phyloP scores from a whole-genome alignment of 192 early-diverging fungal genomes.

The Helicostylum pulchrum region DNA sequence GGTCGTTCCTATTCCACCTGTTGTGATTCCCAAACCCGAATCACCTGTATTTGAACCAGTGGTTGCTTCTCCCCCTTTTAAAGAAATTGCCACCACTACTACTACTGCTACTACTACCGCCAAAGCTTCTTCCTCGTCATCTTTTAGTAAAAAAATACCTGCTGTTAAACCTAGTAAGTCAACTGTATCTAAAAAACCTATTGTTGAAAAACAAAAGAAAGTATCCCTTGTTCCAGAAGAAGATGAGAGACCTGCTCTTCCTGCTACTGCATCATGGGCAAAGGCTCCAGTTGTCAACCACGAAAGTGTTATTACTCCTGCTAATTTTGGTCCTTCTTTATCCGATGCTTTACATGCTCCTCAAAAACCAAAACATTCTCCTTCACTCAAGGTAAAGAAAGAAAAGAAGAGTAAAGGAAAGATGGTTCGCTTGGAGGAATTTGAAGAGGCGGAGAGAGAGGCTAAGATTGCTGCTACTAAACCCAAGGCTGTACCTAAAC shows the following conservation, averaged over 20 bases:
- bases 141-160: background rate
- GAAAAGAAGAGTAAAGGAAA: conserved; percentile 32
- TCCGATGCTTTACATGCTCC: conserved; percentile 32
- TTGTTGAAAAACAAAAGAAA: background rate
- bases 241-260: conserved; percentile 43
- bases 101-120: background rate
- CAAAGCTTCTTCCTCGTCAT: background rate
- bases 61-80: background rate
- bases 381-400: conserved; percentile 24
- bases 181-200: background rate
- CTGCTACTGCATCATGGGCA: conserved; percentile 62
- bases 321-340: conserved; percentile 38
- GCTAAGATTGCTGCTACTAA: conserved; percentile 5
- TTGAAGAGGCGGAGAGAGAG: conserved; percentile 21
- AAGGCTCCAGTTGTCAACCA: conserved; percentile 14
- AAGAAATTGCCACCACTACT: background rate
- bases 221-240: background rate
- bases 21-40: background rate
- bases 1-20: conserved; percentile 7
- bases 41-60: background rate
- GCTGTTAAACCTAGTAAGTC: background rate
- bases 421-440: conserved; percentile 30
- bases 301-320: conserved; percentile 31
- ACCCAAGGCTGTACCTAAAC: background rate
- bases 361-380: conserved; percentile 38